Evolutionary conservation across 768 basidiomycete species (phyloP).

Genomic region (Hygrophoropsis aurantiaca): DNA sequence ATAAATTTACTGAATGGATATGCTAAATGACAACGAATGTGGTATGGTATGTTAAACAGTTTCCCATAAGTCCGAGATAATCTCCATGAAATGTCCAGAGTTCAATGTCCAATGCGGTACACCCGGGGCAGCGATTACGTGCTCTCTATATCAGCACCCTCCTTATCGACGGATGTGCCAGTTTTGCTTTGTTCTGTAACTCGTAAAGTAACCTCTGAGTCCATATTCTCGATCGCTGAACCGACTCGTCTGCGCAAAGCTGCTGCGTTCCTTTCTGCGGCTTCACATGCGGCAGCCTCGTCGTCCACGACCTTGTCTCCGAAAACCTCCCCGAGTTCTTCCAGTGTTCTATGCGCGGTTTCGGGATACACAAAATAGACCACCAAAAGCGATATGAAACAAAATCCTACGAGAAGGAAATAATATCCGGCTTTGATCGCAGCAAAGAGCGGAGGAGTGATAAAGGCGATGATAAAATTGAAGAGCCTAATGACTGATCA

Average conservation of each 20-base stretch:
- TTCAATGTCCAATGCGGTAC: background rate
- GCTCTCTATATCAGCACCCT: constrained; percentile 8
- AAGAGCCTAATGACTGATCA: constrained; percentile 14
- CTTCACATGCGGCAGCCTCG: constrained; percentile 17
- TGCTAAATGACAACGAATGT: too few relatives aligned
- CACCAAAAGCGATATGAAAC: constrained; percentile 42
- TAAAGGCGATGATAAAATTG: constrained; percentile 44
- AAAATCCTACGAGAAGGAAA: constrained; percentile 50
- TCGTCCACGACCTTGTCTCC: constrained; percentile 35
- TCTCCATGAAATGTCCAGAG: background rate
- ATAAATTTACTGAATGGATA: too few relatives aligned
- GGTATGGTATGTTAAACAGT: too few relatives aligned
- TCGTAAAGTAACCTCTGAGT: constrained; percentile 27
- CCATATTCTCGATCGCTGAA: constrained; percentile 12
- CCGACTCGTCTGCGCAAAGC: constrained; percentile 7
- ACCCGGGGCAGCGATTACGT: constrained; percentile 12
- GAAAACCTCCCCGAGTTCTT: constrained; percentile 50
- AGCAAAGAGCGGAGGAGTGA: constrained; percentile 61
- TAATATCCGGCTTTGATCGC: constrained; percentile 47
- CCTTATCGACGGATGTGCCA: constrained; percentile 12
- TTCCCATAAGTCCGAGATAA: background rate
- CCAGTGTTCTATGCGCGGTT: constrained; percentile 45
- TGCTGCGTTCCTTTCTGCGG: constrained; percentile 12
- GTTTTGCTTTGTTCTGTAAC: background rate
- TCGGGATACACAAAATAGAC: constrained; percentile 52